A percentile compares a stretch with the other conserved stretches of the same genome.
Evolutionary conservation across 164 flowering plant species (phyloP).

Genomic region (Chimonanthus salicifolius): DNA sequence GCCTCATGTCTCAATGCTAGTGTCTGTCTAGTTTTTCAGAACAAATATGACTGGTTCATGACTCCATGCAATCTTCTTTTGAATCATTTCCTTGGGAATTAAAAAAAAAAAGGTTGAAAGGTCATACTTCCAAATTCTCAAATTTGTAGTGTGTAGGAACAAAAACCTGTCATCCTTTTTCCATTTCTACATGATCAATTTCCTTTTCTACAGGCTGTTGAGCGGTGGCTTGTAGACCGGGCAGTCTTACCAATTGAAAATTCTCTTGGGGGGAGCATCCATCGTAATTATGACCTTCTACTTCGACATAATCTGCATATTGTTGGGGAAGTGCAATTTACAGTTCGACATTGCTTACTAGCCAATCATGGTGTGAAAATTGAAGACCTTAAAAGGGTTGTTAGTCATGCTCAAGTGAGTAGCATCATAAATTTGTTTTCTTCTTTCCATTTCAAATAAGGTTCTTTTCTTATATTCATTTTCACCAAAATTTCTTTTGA

Average conservation of each 20-base stretch:
- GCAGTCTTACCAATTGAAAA: slow-evolving; percentile 97
- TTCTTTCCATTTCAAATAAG: background rate
- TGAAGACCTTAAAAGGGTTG: slow-evolving; percentile 71
- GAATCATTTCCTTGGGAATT: background rate
- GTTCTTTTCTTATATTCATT: background rate
- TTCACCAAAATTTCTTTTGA: background rate
- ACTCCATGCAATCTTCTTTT: no score
- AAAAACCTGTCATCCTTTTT: background rate
- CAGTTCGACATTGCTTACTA: slow-evolving; percentile 78
- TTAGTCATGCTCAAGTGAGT: slow-evolving; percentile 92
- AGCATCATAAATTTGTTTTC: background rate
- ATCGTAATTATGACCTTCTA: slow-evolving; percentile 86
- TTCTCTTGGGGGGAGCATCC: slow-evolving; percentile 96
- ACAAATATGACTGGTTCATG: background rate
- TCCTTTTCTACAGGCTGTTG: slow-evolving; percentile 62
- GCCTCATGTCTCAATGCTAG: background rate
- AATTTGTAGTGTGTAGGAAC: background rate
- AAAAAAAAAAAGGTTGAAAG: background rate
- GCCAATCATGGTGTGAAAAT: slow-evolving; percentile 72
- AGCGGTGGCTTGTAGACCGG: slow-evolving; percentile 82
- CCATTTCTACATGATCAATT: background rate
- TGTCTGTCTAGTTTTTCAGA: no score
- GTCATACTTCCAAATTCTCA: background rate
- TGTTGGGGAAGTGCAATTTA: slow-evolving; percentile 89
- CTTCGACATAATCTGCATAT: slow-evolving; percentile 88